Percentiles rank a stretch among this genome's conserved stretches.
phyloP scores from a whole-genome alignment of 2,329 filamentous ascomycete species.

The Madurella fahalii region DNA sequence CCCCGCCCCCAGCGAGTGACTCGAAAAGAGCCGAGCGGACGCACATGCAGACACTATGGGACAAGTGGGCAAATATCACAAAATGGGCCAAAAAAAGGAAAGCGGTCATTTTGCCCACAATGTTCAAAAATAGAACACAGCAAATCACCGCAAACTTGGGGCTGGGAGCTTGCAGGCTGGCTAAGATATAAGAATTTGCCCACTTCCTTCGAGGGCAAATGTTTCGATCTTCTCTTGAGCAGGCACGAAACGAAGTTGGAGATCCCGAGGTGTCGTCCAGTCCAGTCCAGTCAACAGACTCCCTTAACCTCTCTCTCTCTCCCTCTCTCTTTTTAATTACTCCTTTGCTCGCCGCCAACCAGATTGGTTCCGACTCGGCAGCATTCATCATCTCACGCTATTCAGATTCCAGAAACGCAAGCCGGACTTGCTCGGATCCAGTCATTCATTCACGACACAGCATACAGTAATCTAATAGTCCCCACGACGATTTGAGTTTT shows the following conservation, averaged over 20 bases:
- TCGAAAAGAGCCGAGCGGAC: conserved; percentile 14
- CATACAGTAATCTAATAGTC: conserved; percentile 28
- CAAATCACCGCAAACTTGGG: conserved; percentile 16
- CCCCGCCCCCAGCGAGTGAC: conserved; percentile 18
- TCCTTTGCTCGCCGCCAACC: conserved; percentile 32
- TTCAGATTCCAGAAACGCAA: conserved; percentile 45
- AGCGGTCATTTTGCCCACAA: conserved; percentile 38
- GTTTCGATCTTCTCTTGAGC: conserved; percentile 40
- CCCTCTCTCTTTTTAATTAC: conserved; percentile 33
- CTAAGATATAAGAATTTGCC: conserved; percentile 57
- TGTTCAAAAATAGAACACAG: conserved; percentile 44
- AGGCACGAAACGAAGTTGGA: conserved; percentile 37
- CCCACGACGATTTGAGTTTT: conserved; percentile 20
- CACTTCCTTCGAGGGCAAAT: conserved; percentile 39
- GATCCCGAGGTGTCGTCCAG: conserved; percentile 49
- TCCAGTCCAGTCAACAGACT: conserved; percentile 36
- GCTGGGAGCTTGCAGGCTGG: conserved; percentile 33
- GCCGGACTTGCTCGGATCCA: conserved; percentile 57
- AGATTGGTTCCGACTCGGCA: conserved; percentile 21
- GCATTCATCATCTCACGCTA: conserved; percentile 13
- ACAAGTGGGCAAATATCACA: conserved; percentile 22
- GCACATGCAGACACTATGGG: conserved; percentile 14
- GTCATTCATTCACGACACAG: conserved; percentile 42
- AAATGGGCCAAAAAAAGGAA: conserved; percentile 38
- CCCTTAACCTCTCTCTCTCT: conserved; percentile 32